Base-by-base conservation (phyloP, 495 filamentous ascomycete genomes). In the Lasiosphaeria hispida region DNA sequence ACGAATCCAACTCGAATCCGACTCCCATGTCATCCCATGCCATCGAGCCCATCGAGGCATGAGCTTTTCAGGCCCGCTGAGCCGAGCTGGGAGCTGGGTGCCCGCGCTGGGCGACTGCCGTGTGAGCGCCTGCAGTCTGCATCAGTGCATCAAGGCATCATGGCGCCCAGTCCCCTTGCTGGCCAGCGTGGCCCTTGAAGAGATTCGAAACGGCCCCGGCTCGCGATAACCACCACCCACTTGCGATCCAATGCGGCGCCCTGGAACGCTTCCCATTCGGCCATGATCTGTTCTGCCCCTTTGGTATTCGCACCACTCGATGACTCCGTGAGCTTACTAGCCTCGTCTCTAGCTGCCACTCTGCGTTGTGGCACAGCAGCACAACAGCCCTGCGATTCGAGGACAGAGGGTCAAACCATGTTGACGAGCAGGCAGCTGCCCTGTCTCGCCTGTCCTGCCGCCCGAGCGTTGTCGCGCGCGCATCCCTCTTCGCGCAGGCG, bases 241-340 rank as follows among this genome's bases (percentile, higher is more conserved):
- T 41, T 11, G 49, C 4, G 8, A 52, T 52, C 19, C 35, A 34
- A 37, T 52, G 49, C 49, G 35, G n/a, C 10, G 9, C n/a, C 11
- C 57, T 48, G 58, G 52, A 53, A 45, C 53, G 36, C 41, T 53
- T 54, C 54, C 59, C 54, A 62, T 62, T 54, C 59, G 47, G 23
- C 48, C 37, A 17, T 4, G 8, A 11, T 17, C 10, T 10, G 10
- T 13, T 4, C 9, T 30, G 23, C 23, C 5, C 23, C 23, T 30
- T 30, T 30, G 23, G 23, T 30, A 30, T 30, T 30, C 23, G 23
- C 37, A 40, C 10, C 49, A 39, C 49, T 19, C 18, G 11, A 14
- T n/a, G 4, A 30, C 23, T 35, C 11, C 19, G 23, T 6, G 13
- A n/a, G 41, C 14, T 14, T 17, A 9, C 45, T 30, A 17, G 17